phyloP scores from a whole-genome alignment of 2,329 filamentous ascomycete species.

The Sclerotinia glacialis region DNA sequence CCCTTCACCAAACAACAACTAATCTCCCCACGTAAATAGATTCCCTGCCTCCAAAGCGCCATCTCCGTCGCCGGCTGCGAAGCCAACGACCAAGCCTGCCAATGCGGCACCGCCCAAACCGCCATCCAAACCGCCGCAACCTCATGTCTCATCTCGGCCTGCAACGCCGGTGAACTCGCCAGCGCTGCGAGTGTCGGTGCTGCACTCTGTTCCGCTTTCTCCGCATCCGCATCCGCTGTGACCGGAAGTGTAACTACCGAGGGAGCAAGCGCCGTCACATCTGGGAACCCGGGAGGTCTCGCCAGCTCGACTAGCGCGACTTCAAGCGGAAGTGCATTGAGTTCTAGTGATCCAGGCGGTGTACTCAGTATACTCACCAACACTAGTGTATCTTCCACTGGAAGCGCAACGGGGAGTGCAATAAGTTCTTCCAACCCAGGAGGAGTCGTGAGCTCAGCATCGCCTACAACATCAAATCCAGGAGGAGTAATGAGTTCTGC shows the following conservation, averaged over 20 bases:
- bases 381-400: neutral
- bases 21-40: neutral
- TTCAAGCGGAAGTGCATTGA: neutral
- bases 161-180: slow-evolving; percentile 36
- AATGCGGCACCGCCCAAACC: slow-evolving; percentile 39
- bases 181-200: slow-evolving; percentile 40
- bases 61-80: slow-evolving; percentile 43
- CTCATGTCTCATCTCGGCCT: slow-evolving; percentile 39
- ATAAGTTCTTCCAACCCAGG: neutral
- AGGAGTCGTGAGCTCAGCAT: too few species aligned
- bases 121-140: slow-evolving; percentile 39
- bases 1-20: neutral
- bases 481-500: neutral
- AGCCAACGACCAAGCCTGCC: slow-evolving; percentile 42
- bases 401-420: neutral
- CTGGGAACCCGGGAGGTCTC: neutral
- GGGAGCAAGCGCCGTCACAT: neutral
- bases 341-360: neutral
- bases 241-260: neutral
- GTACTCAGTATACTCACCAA: neutral
- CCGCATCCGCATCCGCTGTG: slow-evolving; percentile 25
- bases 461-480: neutral
- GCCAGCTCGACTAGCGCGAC: neutral
- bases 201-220: slow-evolving; percentile 38
- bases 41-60: slow-evolving; percentile 41